Evolutionary conservation across 1,139 yeast genomes (phyloP), one percentile per base, ranked within the genome.

Genomic region (Pichia sorboxylosa): DNA sequence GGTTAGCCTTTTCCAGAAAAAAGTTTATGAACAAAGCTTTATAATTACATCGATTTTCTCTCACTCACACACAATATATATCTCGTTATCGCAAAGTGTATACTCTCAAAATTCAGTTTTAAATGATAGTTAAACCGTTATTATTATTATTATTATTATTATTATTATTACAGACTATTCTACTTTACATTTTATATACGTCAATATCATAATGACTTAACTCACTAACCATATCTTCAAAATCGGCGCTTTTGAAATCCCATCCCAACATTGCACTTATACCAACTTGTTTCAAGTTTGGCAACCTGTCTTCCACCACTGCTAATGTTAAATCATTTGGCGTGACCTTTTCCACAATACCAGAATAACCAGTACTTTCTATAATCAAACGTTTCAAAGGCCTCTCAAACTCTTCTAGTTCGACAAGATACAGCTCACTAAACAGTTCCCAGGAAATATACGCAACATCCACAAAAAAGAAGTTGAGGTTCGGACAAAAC

Each of bases 1-100:
- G 99, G 99, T 63, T 92, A 48, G 94, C 97, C 2, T 90, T 92
- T 57, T 83, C 95, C 28, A 77, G 92, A 60, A 78, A 94, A 61
- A 74, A 84, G 54, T 90, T 90, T 55, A 90, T 90, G 98, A 90
- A 90, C 61, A 82, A 84, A 60, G 64, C 73, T 46, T 60, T 70
- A 46, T 70, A 43, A 39, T 23, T 20, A 20, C 8, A 23, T 23
- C 6, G 25, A 23, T 23, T 19, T 19, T 10, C 10, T 19, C 21
- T 19, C 9, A 10, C n/a, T n/a, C n/a, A n/a, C n/a, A n/a, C n/a
- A n/a, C n/a, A n/a, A n/a, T n/a, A n/a, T n/a, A n/a, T n/a, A n/a
- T n/a, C n/a, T n/a, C n/a, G n/a, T n/a, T n/a, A n/a, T n/a, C n/a
- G n/a, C n/a, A n/a, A n/a, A n/a, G n/a, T n/a, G n/a, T n/a, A n/a